These are phyloP conservation scores for Agrocybe pediades DNA, from an alignment of 768 basidiomycete genomes.

Conservation along the genomic window DNA sequence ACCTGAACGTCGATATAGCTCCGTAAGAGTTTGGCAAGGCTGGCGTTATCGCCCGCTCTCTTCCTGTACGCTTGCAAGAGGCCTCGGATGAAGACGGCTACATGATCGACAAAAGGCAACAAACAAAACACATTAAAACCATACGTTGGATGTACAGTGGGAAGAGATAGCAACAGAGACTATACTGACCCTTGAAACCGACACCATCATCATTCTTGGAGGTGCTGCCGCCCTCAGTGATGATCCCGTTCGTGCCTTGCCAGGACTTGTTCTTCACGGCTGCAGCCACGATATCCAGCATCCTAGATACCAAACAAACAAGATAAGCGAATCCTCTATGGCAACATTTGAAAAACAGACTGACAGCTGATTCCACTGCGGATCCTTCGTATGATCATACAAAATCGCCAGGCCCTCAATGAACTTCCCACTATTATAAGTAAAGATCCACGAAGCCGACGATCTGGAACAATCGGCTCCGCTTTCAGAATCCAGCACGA, in stretches of 20 bases:
- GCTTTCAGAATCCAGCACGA: slow-evolving; percentile 50
- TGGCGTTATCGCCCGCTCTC: slow-evolving; percentile 34
- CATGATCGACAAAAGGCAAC: too few species aligned
- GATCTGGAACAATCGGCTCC: slow-evolving; percentile 49
- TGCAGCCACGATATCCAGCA: slow-evolving; percentile 32
- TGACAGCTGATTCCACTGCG: slow-evolving; percentile 43
- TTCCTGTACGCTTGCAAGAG: slow-evolving; percentile 47
- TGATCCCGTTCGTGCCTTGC: slow-evolving; percentile 51
- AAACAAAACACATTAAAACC: too few species aligned
- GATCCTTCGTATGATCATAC: slow-evolving; percentile 40
- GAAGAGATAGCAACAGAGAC: background rate
- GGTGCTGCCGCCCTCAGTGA: slow-evolving; percentile 50
- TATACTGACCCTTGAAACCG: slow-evolving; percentile 49
- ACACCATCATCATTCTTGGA: slow-evolving; percentile 45
- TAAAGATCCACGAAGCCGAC: slow-evolving; percentile 48
- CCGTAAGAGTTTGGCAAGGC: slow-evolving; percentile 41
- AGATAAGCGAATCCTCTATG: background rate
- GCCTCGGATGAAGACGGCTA: slow-evolving; percentile 46
- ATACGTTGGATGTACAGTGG: too few species aligned
- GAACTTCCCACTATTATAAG: slow-evolving; percentile 57
- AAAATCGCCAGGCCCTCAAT: slow-evolving; percentile 53
- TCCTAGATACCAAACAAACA: background rate
- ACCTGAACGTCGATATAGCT: slow-evolving; percentile 58
- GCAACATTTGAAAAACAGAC: slow-evolving; percentile 14
- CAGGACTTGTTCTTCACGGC: slow-evolving; percentile 45